These are phyloP conservation scores for Aquilaria sinensis DNA, from an alignment of 345 rosid species.

Conservation along the genomic window DNA sequence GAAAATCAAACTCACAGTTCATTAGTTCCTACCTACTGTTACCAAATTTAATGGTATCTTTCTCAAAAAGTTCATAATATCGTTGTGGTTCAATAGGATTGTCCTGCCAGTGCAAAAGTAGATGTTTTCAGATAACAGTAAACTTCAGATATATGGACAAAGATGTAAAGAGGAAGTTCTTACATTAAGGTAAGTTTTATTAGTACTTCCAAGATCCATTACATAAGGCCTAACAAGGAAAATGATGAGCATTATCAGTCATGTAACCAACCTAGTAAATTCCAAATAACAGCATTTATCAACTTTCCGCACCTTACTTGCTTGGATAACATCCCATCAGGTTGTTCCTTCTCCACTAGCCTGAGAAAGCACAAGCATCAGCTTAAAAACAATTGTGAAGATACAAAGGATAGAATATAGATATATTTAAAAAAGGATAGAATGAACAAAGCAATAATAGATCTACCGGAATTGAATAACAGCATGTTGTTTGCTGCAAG, in stretches of 20 bases:
- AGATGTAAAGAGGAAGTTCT: conserved; percentile 22
- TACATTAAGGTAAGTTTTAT: conserved; percentile 86
- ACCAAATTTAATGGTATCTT: conserved; percentile 92
- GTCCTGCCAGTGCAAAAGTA: conserved; percentile 46
- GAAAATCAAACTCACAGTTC: background rate
- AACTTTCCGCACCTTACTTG: conserved; percentile 50
- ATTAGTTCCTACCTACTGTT: conserved; percentile 71
- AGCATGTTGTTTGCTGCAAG: conserved; percentile 99
- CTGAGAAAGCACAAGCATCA: conserved; percentile 32
- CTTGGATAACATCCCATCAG: conserved; percentile 64
- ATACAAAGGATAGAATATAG: conserved; percentile 7
- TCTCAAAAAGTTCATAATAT: conserved; percentile 89
- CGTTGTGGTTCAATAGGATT: conserved; percentile 81
- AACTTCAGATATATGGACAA: conserved; percentile 7
- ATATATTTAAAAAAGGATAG: background rate
- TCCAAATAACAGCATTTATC: conserved; percentile 2
- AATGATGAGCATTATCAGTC: conserved; percentile 14
- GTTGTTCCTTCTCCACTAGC: conserved; percentile 66
- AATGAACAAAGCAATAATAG: background rate
- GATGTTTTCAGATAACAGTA: conserved; percentile 13
- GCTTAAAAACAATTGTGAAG: conserved; percentile 12
- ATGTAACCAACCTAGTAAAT: background rate
- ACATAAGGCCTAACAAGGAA: conserved; percentile 63
- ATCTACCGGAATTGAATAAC: conserved; percentile 80
- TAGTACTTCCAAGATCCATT: conserved; percentile 99